Percentiles rank a stretch among this genome's conserved stretches.
Evolutionary conservation across 2,329 filamentous ascomycete genomes (phyloP).

Genomic region (Tolypocladium ovalisporum): DNA sequence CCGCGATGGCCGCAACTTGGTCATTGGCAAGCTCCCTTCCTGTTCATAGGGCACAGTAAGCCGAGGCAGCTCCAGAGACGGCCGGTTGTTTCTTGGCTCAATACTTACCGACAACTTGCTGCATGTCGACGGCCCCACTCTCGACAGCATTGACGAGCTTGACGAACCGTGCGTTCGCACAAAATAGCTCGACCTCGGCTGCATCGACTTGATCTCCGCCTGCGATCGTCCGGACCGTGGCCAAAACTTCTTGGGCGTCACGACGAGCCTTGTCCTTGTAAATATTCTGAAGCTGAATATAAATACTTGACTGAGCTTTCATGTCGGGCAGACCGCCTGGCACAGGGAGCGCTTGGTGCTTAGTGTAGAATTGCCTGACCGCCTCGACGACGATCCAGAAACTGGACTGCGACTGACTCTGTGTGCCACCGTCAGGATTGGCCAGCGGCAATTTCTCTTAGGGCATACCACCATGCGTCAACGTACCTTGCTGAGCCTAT

Average conservation of each 20-base stretch:
- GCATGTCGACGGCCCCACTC: slow-evolving; percentile 33
- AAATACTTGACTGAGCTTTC: slow-evolving; percentile 88
- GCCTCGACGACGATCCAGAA: slow-evolving; percentile 90
- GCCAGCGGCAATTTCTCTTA: neutral
- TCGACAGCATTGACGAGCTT: slow-evolving; percentile 61
- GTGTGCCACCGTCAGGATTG: neutral
- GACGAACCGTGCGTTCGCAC: slow-evolving; percentile 89
- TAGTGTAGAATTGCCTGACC: slow-evolving; percentile 63
- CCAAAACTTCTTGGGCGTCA: slow-evolving; percentile 66
- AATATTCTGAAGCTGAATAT: slow-evolving; percentile 81
- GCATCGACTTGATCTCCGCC: slow-evolving; percentile 46
- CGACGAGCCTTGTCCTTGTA: slow-evolving; percentile 81
- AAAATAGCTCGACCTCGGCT: slow-evolving; percentile 79
- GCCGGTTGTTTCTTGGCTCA: neutral
- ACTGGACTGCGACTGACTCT: slow-evolving; percentile 23
- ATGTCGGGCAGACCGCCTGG: slow-evolving; percentile 89
- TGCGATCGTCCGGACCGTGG: slow-evolving; percentile 43
- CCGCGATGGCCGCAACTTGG: slow-evolving; percentile 34
- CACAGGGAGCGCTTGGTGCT: slow-evolving; percentile 65
- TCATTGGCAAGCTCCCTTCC: slow-evolving; percentile 45
- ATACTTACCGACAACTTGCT: slow-evolving; percentile 44
- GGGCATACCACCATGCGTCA: neutral
- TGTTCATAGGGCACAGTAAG: slow-evolving; percentile 15
- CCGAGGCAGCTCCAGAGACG: neutral
- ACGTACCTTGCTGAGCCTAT: slow-evolving; percentile 38